Evolutionary conservation across 2,329 filamentous ascomycete genomes (phyloP), one percentile per base, ranked within the genome.

Genomic region (Sarocladiaceae sp.): DNA sequence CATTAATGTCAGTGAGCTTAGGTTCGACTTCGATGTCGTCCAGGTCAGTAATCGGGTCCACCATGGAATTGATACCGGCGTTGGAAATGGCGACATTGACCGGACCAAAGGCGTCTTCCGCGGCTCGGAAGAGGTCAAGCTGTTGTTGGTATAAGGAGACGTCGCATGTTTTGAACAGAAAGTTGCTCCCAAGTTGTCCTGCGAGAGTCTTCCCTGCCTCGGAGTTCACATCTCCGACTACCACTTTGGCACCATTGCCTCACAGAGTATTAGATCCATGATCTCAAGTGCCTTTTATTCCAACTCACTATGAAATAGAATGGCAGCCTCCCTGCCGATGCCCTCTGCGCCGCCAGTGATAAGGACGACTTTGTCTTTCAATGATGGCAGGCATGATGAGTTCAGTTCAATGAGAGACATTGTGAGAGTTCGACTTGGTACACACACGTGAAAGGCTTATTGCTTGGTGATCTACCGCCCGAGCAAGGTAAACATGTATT

Each of bases 291-390:
- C 10, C 29, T 10, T 11, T 28, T 11, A 25, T 28, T 22, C 23
- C 6, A 11, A 46, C 40, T 7, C n/a, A 46, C 40, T 25, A 18
- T 46, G 40, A 18, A 46, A 46, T 25, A 46, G 23, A 10, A 46
- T 46, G 12, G 40, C 40, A 29, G 40, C 40, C 40, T 46, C 40
- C 40, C 23, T 46, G n/a, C 40, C 40, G 22, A 46, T 46, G 17
- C 40, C 40, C 40, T 46, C 40, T 46, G 40, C 40, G 7, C 40
- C 40, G 4, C 40, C 40, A n/a, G 40, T 46, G n/a, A 46, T 46
- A 5, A 46, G 40, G 40, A 46, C 40, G 8, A 46, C 40, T 25
- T 46, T 46, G 40, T 46, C 40, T 18, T 46, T 46, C 17, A 46
- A 46, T 8, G 40, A 46, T 4, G 40, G 23, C 10, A 46, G 40